phyloP scores from a whole-genome alignment of 768 basidiomycete species.

The Gyrodon lividus region DNA sequence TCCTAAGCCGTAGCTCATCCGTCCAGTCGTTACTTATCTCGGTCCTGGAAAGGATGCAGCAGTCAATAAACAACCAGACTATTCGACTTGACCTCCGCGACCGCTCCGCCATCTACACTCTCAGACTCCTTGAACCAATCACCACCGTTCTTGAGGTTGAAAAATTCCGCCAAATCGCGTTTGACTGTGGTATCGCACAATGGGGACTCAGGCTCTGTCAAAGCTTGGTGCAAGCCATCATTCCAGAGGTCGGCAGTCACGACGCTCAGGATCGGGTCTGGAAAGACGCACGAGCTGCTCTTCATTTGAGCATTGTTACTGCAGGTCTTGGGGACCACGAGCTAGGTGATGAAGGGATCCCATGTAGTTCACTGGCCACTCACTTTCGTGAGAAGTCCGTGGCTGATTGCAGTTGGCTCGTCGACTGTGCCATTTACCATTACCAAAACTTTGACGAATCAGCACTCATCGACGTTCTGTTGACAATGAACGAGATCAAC shows the following conservation, averaged over 20 bases:
- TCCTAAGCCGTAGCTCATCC: background rate
- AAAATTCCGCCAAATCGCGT: slow-evolving; percentile 1
- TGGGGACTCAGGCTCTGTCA: slow-evolving; percentile 3
- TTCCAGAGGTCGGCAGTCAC: slow-evolving; percentile 1
- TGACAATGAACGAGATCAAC: slow-evolving; percentile 6
- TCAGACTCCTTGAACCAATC: slow-evolving; percentile 2
- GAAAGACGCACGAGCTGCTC: slow-evolving; percentile 1
- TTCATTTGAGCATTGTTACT: slow-evolving; percentile 4
- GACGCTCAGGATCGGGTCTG: background rate
- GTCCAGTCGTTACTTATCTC: background rate
- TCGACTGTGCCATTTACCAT: slow-evolving; percentile 2
- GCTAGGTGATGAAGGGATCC: background rate
- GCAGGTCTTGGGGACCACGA: background rate
- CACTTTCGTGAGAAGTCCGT: background rate
- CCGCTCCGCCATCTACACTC: slow-evolving; percentile 1
- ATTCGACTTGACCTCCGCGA: background rate
- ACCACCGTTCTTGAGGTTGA: background rate
- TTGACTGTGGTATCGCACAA: slow-evolving; percentile 1
- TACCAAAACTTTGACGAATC: background rate
- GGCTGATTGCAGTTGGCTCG: slow-evolving; percentile 2
- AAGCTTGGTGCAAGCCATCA: background rate
- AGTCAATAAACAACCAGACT: background rate
- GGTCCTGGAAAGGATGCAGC: slow-evolving; percentile 3
- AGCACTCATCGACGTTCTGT: slow-evolving; percentile 4
- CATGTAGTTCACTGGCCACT: background rate